Percentiles rank a stretch among this genome's conserved stretches.
phyloP scores from a whole-genome alignment of 495 filamentous ascomycete genomes.

The Hypoxylon trugodes region DNA sequence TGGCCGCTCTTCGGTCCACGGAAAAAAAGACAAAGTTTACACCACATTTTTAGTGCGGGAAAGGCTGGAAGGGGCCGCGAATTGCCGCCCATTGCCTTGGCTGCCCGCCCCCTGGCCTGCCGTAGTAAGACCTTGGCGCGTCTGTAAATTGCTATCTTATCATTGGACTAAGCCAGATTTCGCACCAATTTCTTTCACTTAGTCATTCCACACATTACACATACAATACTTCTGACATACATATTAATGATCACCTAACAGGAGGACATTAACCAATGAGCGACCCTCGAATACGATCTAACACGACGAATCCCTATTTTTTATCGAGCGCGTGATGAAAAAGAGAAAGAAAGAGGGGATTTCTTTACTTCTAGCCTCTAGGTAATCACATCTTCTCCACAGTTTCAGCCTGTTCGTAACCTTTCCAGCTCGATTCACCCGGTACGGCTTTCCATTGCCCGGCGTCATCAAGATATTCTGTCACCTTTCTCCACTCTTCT shows the following conservation, averaged over 20 bases:
- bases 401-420: conserved; percentile 29
- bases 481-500: conserved; percentile 40
- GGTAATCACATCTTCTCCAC: conserved; percentile 5
- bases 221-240: neutral
- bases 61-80: too few relatives aligned
- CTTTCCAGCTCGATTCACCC: conserved; percentile 29
- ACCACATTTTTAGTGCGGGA: neutral
- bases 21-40: conserved; percentile 14
- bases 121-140: conserved; percentile 21
- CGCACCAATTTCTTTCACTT: neutral
- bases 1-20: conserved; percentile 30
- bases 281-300: neutral
- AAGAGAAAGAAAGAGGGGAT: too few relatives aligned
- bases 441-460: conserved; percentile 41
- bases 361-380: too few relatives aligned
- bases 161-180: neutral
- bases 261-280: conserved; percentile 7
- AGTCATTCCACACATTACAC: neutral
- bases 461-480: conserved; percentile 33
- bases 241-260: conserved; percentile 15
- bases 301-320: conserved; percentile 18
- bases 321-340: neutral
- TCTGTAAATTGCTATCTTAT: conserved; percentile 29
- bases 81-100: conserved; percentile 44
- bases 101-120: conserved; percentile 22